Percentiles rank a stretch among this genome's conserved stretches.
These are phyloP conservation scores for Ascoidea tarda DNA, from an alignment of 805 yeast species.

Conservation along the genomic window DNA sequence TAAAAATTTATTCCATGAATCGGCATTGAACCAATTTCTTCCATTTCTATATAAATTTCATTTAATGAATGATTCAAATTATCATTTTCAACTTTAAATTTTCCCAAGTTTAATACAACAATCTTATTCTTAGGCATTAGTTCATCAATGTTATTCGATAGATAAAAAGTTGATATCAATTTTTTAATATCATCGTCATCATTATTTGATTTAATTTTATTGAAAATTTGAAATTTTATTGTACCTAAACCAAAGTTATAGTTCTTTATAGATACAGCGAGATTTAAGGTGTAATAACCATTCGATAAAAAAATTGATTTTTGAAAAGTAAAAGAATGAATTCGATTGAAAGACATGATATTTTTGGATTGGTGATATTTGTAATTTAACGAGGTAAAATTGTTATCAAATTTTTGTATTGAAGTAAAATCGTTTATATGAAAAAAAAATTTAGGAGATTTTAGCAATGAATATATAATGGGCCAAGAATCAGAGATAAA, in stretches of 20 bases:
- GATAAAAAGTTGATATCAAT: neutral
- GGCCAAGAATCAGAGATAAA: neutral
- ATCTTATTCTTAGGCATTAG: neutral
- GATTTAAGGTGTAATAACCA: neutral
- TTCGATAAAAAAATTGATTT: neutral
- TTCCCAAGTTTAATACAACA: neutral
- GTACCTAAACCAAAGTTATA: neutral
- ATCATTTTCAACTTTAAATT: neutral
- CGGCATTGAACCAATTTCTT: neutral
- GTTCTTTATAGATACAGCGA: neutral
- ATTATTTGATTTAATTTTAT: neutral
- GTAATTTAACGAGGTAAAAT: too few species aligned
- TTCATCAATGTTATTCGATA: neutral
- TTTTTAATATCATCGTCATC: too few species aligned
- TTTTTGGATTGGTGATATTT: too few species aligned
- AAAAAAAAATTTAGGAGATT: neutral
- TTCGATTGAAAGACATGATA: neutral
- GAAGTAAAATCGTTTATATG: too few species aligned
- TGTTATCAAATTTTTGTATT: neutral
- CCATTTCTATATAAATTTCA: neutral
- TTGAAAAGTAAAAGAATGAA: neutral
- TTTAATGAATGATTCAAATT: too few species aligned
- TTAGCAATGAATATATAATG: neutral
- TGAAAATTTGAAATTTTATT: neutral
- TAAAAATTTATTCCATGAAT: neutral